Evolutionary conservation across 768 basidiomycete species (phyloP), one percentile per base, ranked within the genome.

Genomic region (Heimioporus sp.): DNA sequence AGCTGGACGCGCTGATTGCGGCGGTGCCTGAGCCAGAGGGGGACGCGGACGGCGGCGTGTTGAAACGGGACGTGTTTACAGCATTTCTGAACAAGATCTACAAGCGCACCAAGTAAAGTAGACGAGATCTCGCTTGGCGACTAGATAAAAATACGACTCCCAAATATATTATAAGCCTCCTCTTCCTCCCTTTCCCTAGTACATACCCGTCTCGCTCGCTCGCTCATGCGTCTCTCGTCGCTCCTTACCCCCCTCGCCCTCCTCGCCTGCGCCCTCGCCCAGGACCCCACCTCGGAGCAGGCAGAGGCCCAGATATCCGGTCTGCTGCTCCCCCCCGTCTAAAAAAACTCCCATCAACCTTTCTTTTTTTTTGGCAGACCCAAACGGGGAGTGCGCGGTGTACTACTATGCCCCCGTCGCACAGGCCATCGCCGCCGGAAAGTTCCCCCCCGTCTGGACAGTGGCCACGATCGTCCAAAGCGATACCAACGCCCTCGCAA

Each of bases 11-110:
- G 37, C 67, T 90, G 66, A 97, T 98, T 58, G 83, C 80, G 21
- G 70, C 65, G 10, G 86, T 97, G 24, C 86, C 87, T 0, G 91
- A 91, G 73, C 68, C 65, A 9, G 63, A 66, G 41, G 56, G 61
- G 60, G 11, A 73, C 68, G 10, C 72, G 64, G 31, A 80, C 63
- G 67, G 76, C 21, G 70, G 68, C 0, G 76, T 76, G 20, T 65
- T 85, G 72, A 80, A 71, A 64, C 71, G 75, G 48, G 84, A 83
- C 55, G 87, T 97, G 52, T 96, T 98, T 72, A 79, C 77, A 54
- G 84, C 79, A 61, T 98, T 97, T 76, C 72, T 98, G 66, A 79
- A 80, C 54, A 98, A 98, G 78, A 95, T 98, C 34, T 81, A 84
- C 60, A 77, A 78, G 69, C 75, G 83, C 55, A 79, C 71, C 55